Percentiles rank a stretch among this genome's conserved stretches.
phyloP scores from a whole-genome alignment of 2,329 filamentous ascomycete genomes.

The Calonectria pseudoturangicola region DNA sequence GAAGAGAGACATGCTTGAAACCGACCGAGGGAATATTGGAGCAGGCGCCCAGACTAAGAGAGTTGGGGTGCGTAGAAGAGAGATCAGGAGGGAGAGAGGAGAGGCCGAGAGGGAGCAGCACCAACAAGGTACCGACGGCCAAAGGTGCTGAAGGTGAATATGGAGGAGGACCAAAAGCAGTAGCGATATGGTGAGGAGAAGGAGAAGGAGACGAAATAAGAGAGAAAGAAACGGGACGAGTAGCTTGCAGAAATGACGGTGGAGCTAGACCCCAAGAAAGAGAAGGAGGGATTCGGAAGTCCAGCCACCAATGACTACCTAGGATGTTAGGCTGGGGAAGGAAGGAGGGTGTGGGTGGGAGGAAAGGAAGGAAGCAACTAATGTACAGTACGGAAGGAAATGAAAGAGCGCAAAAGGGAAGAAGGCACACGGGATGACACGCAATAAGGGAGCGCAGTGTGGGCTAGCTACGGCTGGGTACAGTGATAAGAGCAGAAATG shows the following conservation, averaged over 20 bases:
- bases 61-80: neutral
- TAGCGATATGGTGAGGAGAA: constrained; percentile 23
- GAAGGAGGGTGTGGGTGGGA: constrained; percentile 21
- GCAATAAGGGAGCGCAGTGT: neutral
- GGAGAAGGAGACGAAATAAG: neutral
- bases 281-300: constrained; percentile 16
- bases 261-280: constrained; percentile 27
- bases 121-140: constrained; percentile 27
- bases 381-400: constrained; percentile 16
- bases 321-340: constrained; percentile 7
- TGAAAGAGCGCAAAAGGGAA: neutral
- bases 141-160: constrained; percentile 16
- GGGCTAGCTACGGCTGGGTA: constrained; percentile 8
- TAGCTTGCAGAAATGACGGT: constrained; percentile 28
- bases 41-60: constrained; percentile 6
- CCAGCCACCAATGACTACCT: constrained; percentile 21
- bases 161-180: constrained; percentile 19
- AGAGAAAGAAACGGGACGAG: constrained; percentile 12
- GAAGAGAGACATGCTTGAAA: constrained; percentile 69
- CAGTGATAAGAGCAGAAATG: neutral
- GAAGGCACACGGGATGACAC: neutral
- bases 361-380: neutral
- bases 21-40: neutral
- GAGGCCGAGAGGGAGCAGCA: constrained; percentile 28
- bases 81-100: constrained; percentile 11